Percentiles rank a stretch among this genome's conserved stretches.
These are phyloP conservation scores for Pythium oligandrum DNA, from an alignment of 352 stramenopile genomes.

Conservation along the genomic window DNA sequence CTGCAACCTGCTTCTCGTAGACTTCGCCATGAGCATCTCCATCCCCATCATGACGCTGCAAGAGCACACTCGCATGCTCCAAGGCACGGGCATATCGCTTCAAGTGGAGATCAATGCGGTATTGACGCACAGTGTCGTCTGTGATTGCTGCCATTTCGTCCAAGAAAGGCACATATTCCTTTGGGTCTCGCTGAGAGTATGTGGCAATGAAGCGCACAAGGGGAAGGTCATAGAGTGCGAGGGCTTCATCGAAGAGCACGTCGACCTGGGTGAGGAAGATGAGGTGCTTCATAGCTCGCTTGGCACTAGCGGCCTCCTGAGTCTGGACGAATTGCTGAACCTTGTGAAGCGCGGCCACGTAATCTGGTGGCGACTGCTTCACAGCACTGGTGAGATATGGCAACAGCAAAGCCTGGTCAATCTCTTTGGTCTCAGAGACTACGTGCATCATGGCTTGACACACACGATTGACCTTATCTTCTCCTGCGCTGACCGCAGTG, in stretches of 20 bases:
- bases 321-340: slow-evolving; percentile 29
- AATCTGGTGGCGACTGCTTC: slow-evolving; percentile 59
- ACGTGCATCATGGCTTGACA: slow-evolving; percentile 34
- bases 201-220: slow-evolving; percentile 57
- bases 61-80: slow-evolving; percentile 34
- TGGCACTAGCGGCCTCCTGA: slow-evolving; percentile 16
- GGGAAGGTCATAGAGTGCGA: slow-evolving; percentile 62
- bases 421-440: slow-evolving; percentile 18
- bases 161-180: slow-evolving; percentile 64
- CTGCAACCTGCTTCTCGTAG: slow-evolving; percentile 28
- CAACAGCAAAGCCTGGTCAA: slow-evolving; percentile 40
- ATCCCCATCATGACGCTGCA: slow-evolving; percentile 11
- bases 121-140: slow-evolving; percentile 40
- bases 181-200: slow-evolving; percentile 64
- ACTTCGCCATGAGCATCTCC: background rate
- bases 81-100: slow-evolving; percentile 37
- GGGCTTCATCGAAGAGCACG: slow-evolving; percentile 51
- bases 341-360: slow-evolving; percentile 30
- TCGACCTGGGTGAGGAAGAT: slow-evolving; percentile 72
- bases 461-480: slow-evolving; percentile 53
- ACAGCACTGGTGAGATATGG: slow-evolving; percentile 61
- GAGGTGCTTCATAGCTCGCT: slow-evolving; percentile 65
- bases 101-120: slow-evolving; percentile 53
- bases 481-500: background rate
- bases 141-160: slow-evolving; percentile 36